Evolutionary conservation across 2,329 filamentous ascomycete genomes (phyloP), one percentile per base, ranked within the genome.

Genomic region (Metarhizium robertsii): DNA sequence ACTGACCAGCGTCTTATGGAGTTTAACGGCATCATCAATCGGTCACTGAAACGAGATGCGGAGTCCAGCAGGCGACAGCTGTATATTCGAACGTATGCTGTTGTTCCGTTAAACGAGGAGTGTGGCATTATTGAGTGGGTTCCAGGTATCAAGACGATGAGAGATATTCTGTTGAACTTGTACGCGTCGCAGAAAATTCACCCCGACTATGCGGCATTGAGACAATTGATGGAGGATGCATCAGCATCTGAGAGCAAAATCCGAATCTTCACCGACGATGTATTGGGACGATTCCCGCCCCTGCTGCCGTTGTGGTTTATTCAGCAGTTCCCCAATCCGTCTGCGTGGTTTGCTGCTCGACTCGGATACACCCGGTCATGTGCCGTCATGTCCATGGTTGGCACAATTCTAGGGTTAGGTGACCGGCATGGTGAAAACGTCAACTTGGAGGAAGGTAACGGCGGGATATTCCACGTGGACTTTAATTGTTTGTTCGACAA

Each of bases 401-500:
- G 94, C 52, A 95, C 95, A 55, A 92, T 97, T 51, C 80, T 99
- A 4, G 94, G 88, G 0, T 78, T 99, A 0, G 94, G 94, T 43
- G 94, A 99, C 71, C 86, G 94, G 4, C 94, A 99, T 72, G 92
- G 92, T 57, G 94, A 99, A 71, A 99, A 99, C 70, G 90, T 99
- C 55, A 82, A 96, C 34, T 84, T 99, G 36, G 91, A 97, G 70
- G 90, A 97, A 73, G 87, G 88, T 55, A 95, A 91, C 61, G 94
- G 95, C 48, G 92, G 92, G 53, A 85, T 95, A 2, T 89, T 99
- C 71, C 94, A 99, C 71, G 95, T 99, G 49, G 94, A 99, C 73
- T 99, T 99, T 79, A 99, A 99, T 73, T 99, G 95, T 71, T 84
- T 99, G 4, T 99, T 99, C 69, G 95, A 99, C 75, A 99, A 99